Percentiles rank a stretch among this genome's conserved stretches.
Conservation (phyloP, 441 rosid species). For the Pelargonium cotyledonis region DNA sequence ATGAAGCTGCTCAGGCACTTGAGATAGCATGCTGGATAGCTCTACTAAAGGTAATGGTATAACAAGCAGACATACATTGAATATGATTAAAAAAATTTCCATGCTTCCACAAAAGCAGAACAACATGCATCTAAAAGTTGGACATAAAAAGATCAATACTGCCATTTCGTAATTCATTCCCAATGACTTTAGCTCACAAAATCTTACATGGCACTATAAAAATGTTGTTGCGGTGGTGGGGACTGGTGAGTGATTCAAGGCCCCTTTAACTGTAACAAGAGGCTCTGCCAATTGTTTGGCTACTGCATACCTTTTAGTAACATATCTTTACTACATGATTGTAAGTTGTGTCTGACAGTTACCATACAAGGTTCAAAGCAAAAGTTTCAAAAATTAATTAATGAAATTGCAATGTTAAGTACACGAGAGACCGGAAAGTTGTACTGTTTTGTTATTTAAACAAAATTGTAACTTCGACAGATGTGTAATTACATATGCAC, state of each 20-base stretch:
- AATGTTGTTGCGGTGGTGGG: not conserved
- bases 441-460: not conserved
- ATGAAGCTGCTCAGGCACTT: slow-evolving; percentile 98
- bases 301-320: not conserved
- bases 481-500: not conserved
- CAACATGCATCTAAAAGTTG: not conserved
- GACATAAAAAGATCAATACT: not conserved
- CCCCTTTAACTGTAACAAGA: too few species aligned
- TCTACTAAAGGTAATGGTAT: slow-evolving; percentile 52
- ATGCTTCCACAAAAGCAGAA: slow-evolving; percentile 9
- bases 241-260: too few species aligned
- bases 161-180: not conserved
- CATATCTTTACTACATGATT: not conserved
- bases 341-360: not conserved
- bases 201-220: not conserved
- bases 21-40: slow-evolving; percentile 97
- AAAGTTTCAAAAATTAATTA: not conserved
- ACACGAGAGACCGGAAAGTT: not conserved
- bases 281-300: not conserved
- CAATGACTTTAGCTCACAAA: not conserved
- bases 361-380: not conserved
- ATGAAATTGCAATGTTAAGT: not conserved
- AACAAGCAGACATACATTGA: slow-evolving; percentile 1
- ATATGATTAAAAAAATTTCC: not conserved
- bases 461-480: not conserved